phyloP scores from a whole-genome alignment of 148 eudicot species.

The Nepenthes gracilis region DNA sequence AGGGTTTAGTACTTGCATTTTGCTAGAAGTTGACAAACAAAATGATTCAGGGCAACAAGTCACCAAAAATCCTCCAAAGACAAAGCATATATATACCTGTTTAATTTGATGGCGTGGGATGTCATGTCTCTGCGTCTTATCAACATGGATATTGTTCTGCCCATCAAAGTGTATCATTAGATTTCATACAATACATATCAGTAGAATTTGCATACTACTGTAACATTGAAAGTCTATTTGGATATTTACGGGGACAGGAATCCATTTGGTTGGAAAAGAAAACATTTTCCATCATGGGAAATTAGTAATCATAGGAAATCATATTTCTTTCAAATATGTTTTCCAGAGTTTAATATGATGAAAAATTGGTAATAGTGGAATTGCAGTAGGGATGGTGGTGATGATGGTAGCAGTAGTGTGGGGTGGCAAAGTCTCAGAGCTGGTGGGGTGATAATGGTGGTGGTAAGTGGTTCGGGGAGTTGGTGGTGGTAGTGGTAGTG shows the following conservation, averaged over 20 bases:
- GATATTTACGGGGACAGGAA: neutral
- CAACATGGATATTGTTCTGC: slow-evolving; percentile 62
- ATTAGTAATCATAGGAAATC: too few species aligned
- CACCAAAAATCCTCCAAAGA: neutral
- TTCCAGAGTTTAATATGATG: too few species aligned
- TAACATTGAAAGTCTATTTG: neutral
- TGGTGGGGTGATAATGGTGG: too few species aligned
- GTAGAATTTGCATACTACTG: neutral
- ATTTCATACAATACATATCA: neutral
- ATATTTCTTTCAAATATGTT: too few species aligned
- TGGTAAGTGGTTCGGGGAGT: too few species aligned
- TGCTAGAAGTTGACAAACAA: neutral
- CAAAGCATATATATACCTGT: slow-evolving; percentile 28
- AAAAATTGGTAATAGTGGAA: too few species aligned
- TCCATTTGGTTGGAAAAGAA: too few species aligned
- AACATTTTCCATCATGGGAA: too few species aligned
- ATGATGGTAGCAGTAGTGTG: too few species aligned
- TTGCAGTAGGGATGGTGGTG: too few species aligned
- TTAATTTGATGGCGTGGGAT: slow-evolving; percentile 59
- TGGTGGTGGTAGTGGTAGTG: too few species aligned
- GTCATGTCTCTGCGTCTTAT: slow-evolving; percentile 57
- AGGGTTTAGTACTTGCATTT: neutral
- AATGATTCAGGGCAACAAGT: neutral
- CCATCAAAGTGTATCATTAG: slow-evolving; percentile 6
- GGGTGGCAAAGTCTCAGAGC: too few species aligned